phyloP scores from a whole-genome alignment of 495 filamentous ascomycete species.

The Lentithecium fluviatile region DNA sequence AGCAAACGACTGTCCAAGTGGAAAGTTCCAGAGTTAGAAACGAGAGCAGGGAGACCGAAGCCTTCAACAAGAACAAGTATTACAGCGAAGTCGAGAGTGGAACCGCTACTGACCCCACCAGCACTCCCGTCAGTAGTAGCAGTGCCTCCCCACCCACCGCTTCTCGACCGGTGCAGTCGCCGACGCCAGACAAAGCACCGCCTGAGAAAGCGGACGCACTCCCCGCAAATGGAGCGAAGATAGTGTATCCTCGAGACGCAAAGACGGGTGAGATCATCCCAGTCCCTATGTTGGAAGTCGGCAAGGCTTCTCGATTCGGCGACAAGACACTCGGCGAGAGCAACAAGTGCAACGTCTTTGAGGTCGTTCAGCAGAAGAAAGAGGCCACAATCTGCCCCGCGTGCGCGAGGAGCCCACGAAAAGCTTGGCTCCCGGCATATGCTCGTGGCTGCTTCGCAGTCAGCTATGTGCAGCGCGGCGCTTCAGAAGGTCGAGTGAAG shows the following conservation, averaged over 20 bases:
- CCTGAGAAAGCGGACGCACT: not conserved
- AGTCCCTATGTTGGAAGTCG: conserved; percentile 24
- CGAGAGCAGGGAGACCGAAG: too few relatives aligned
- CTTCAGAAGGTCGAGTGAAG: too few relatives aligned
- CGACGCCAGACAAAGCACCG: not conserved
- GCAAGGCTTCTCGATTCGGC: conserved; percentile 29
- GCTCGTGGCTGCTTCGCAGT: conserved; percentile 28
- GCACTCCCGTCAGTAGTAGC: too few relatives aligned
- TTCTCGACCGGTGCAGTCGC: too few relatives aligned
- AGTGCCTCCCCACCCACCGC: too few relatives aligned
- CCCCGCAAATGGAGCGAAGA: not conserved
- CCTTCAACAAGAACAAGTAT: not conserved
- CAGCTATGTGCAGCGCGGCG: conserved; percentile 16
- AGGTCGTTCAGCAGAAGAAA: conserved; percentile 28
- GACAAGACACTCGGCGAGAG: conserved; percentile 18
- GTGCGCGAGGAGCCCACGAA: conserved; percentile 25
- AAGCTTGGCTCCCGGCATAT: conserved; percentile 26
- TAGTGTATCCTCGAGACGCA: conserved; percentile 8
- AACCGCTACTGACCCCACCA: too few relatives aligned
- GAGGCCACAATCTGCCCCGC: conserved; percentile 31
- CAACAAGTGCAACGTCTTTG: conserved; percentile 28
- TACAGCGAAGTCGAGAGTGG: too few relatives aligned
- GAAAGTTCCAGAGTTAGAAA: too few relatives aligned
- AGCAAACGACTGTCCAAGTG: not conserved
- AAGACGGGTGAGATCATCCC: conserved; percentile 20